A percentile compares a stretch with the other conserved stretches of the same genome.
These are phyloP conservation scores for Tylopilus rubrobrunneus DNA, from an alignment of 768 basidiomycete genomes.

Conservation along the genomic window DNA sequence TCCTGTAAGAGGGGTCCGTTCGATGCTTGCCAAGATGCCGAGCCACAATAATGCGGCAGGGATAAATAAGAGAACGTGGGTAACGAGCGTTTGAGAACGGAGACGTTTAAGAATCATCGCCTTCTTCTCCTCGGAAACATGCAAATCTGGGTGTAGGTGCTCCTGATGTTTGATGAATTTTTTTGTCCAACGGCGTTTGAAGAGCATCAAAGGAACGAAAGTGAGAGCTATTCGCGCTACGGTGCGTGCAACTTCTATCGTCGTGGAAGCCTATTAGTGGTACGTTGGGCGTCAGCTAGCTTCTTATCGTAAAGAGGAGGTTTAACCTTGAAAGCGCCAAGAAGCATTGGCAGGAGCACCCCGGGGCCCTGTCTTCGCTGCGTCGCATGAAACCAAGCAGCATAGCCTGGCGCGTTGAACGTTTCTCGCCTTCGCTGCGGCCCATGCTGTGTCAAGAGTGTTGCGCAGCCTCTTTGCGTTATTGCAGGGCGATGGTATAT, in stretches of 20 bases:
- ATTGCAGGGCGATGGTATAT: background rate
- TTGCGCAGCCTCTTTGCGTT: constrained; percentile 1
- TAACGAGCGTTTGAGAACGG: constrained; percentile 44
- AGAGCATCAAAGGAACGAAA: constrained; percentile 63
- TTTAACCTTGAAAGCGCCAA: constrained; percentile 61
- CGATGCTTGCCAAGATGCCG: constrained; percentile 68
- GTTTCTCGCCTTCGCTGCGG: constrained; percentile 1
- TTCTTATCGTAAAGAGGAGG: background rate
- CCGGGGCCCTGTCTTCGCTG: constrained; percentile 19
- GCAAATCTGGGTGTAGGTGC: constrained; percentile 36
- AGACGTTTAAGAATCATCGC: constrained; percentile 45
- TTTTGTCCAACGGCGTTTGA: constrained; percentile 53
- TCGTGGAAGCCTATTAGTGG: constrained; percentile 60
- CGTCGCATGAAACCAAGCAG: constrained; percentile 41
- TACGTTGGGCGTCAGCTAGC: background rate
- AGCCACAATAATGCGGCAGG: constrained; percentile 63
- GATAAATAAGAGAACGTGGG: constrained; percentile 55
- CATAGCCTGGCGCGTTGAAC: background rate
- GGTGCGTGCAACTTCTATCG: constrained; percentile 66
- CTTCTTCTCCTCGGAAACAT: constrained; percentile 51
- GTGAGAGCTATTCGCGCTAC: constrained; percentile 71
- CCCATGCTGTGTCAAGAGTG: constrained; percentile 5
- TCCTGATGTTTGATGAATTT: constrained; percentile 46
- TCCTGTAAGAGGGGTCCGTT: constrained; percentile 82
- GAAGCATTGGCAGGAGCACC: constrained; percentile 45